phyloP scores from a whole-genome alignment of 495 filamentous ascomycete genomes.

The Astrothelium macrocarpum region DNA sequence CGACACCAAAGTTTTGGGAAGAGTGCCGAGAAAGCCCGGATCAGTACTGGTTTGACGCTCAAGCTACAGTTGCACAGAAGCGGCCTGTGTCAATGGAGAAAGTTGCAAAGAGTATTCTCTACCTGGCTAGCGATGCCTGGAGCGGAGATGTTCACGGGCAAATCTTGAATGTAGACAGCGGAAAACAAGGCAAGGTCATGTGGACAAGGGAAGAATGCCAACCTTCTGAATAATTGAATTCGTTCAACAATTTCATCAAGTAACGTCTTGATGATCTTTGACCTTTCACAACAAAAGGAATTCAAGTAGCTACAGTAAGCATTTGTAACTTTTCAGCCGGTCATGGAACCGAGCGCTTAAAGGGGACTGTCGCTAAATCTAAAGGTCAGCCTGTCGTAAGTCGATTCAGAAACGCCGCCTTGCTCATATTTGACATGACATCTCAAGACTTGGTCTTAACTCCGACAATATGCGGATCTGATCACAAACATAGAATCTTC shows the following conservation, averaged over 20 bases:
- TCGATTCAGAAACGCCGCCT: background rate
- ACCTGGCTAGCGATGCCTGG: constrained; percentile 36
- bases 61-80: constrained; percentile 33
- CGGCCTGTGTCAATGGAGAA: constrained; percentile 29
- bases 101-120: constrained; percentile 35
- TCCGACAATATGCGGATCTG: background rate
- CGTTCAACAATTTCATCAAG: background rate
- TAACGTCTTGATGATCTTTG: background rate
- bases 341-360: background rate
- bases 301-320: background rate
- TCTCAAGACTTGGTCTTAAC: background rate
- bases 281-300: background rate
- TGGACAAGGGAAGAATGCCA: constrained; percentile 30
- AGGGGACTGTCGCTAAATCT: background rate
- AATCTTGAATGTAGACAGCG: constrained; percentile 34
- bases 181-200: constrained; percentile 36
- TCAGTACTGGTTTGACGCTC: constrained; percentile 31
- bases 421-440: background rate
- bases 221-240: background rate
- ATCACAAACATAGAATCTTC: background rate
- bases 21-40: constrained; percentile 31
- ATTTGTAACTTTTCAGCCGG: background rate
- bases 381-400: background rate
- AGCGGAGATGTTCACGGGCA: constrained; percentile 34
- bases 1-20: constrained; percentile 31